Percentiles rank a stretch among this genome's conserved stretches.
phyloP scores from a whole-genome alignment of 257 asterid genomes.

The Przewalskia tangutica region DNA sequence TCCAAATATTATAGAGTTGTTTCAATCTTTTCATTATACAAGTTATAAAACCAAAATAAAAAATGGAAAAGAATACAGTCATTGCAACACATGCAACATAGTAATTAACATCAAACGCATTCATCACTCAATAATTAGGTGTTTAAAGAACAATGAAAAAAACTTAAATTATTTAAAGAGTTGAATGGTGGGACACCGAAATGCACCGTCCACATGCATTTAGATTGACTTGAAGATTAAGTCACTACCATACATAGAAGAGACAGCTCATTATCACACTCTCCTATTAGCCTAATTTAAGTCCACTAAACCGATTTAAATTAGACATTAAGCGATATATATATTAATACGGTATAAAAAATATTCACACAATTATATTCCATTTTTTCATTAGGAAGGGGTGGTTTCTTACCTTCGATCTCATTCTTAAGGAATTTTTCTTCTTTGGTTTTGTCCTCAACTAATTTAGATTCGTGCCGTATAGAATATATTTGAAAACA shows the following conservation, averaged over 20 bases:
- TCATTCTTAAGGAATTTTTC: no score
- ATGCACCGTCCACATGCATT: conserved; percentile 24
- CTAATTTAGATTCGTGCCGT: no score
- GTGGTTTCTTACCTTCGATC: no score
- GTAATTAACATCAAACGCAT: not conserved
- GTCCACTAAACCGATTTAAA: not conserved
- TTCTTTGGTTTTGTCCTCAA: no score
- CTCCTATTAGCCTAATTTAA: not conserved
- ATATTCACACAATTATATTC: no score
- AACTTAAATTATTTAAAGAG: not conserved
- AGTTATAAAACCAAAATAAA: no score
- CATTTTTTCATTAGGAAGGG: no score
- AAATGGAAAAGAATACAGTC: not conserved
- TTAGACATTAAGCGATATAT: no score
- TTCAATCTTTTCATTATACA: not conserved
- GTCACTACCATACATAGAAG: conserved; percentile 2
- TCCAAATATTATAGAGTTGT: not conserved
- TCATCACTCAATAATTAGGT: not conserved
- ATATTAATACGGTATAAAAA: no score
- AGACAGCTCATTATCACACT: conserved; percentile 10
- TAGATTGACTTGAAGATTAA: conserved; percentile 17
- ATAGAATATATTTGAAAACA: no score
- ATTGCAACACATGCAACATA: conserved; percentile 4
- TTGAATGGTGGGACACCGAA: conserved; percentile 4
- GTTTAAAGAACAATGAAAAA: not conserved